Evolutionary conservation across 768 basidiomycete genomes (phyloP).

Genomic region (Russula ochroleuca): DNA sequence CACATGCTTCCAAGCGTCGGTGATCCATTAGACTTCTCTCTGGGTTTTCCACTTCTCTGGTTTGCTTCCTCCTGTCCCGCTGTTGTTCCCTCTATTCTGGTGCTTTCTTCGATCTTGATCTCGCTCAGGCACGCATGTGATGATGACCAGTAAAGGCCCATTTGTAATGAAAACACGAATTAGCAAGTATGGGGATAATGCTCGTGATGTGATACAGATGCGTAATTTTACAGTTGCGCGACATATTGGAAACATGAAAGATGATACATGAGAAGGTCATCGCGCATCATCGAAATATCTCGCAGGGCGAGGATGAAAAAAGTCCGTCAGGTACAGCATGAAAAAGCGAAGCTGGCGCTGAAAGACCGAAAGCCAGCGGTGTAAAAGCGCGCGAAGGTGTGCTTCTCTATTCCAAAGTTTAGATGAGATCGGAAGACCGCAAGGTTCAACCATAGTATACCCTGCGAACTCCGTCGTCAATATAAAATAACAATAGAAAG

Average conservation of each 20-base stretch:
- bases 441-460: slow-evolving; percentile 26
- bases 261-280: slow-evolving; percentile 1
- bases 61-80: not conserved
- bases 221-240: slow-evolving; percentile 23
- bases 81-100: not conserved
- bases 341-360: slow-evolving; percentile 11
- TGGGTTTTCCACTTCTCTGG: not conserved
- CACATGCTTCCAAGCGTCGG: slow-evolving; percentile 10
- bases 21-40: not conserved
- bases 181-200: slow-evolving; percentile 17
- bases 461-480: slow-evolving; percentile 16
- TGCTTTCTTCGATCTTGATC: not conserved
- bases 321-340: slow-evolving; percentile 8
- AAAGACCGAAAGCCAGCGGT: slow-evolving; percentile 16
- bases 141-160: not conserved
- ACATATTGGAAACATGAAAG: slow-evolving; percentile 10
- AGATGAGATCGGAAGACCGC: slow-evolving; percentile 17
- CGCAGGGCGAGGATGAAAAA: not conserved
- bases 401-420: slow-evolving; percentile 17
- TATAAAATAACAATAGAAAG: not conserved
- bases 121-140: not conserved
- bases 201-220: slow-evolving; percentile 25
- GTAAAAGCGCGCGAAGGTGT: not conserved
- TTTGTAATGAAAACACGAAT: slow-evolving; percentile 19
- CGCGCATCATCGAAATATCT: not conserved